phyloP scores from a whole-genome alignment of 371 early-diverging fungal species.

The Basidiobolus meristosporus region DNA sequence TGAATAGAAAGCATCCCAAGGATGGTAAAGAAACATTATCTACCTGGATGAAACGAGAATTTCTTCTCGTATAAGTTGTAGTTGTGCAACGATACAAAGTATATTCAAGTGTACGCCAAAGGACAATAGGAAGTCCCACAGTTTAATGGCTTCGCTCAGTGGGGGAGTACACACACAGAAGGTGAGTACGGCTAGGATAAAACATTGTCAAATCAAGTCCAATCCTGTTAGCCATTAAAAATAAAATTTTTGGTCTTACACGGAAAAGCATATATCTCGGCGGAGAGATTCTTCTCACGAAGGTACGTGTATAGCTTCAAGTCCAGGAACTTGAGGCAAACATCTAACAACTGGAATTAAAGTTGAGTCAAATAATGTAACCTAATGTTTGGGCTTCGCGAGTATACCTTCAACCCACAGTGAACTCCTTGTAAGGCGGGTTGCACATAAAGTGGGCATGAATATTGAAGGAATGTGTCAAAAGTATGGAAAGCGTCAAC shows the following conservation, averaged over 20 bases:
- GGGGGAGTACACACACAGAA: constrained; percentile 81
- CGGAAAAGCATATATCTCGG: constrained; percentile 74
- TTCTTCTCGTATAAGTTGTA: constrained; percentile 53
- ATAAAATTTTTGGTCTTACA: constrained; percentile 30
- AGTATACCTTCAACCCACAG: constrained; percentile 59
- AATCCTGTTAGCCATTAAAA: not conserved
- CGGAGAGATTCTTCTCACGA: constrained; percentile 44
- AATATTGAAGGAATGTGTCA: constrained; percentile 56
- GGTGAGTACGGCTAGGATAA: constrained; percentile 73
- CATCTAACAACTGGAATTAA: constrained; percentile 52
- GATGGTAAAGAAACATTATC: not conserved
- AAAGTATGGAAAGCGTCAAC: constrained; percentile 80
- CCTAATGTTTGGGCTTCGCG: not conserved
- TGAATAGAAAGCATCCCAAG: not conserved
- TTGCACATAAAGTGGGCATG: constrained; percentile 84
- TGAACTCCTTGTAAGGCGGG: constrained; percentile 81
- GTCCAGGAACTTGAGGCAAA: constrained; percentile 55
- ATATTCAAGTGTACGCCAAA: constrained; percentile 85
- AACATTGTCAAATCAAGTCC: not conserved
- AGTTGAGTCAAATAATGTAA: constrained; percentile 1
- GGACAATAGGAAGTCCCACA: constrained; percentile 87
- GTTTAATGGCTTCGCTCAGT: constrained; percentile 48
- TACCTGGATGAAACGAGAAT: constrained; percentile 41
- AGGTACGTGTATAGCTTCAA: constrained; percentile 51
- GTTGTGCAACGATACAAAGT: constrained; percentile 66